These are phyloP conservation scores for Pneumocystis sp. DNA, from an alignment of 1,139 yeast species.

Conservation along the genomic window DNA sequence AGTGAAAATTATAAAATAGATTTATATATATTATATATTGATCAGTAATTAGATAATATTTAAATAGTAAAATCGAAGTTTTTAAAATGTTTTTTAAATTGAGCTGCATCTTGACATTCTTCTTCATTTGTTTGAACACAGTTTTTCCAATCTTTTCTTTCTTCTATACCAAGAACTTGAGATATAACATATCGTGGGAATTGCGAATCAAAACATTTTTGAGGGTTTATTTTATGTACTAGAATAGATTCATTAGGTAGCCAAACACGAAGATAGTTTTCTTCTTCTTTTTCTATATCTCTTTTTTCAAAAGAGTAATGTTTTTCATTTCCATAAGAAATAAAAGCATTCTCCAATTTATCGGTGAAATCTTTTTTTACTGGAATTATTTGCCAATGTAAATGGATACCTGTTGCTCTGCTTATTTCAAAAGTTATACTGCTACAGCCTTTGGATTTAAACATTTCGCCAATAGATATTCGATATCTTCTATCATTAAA, in stretches of 20 bases:
- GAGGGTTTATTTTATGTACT: slow-evolving; percentile 17
- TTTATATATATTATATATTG: neutral
- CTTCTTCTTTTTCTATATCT: slow-evolving; percentile 3
- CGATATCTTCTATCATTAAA: slow-evolving; percentile 9
- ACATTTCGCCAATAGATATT: slow-evolving; percentile 15
- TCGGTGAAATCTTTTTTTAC: slow-evolving; percentile 16
- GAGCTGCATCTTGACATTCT: slow-evolving; percentile 48
- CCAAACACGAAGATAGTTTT: slow-evolving; percentile 15
- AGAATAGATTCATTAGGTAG: slow-evolving; percentile 11
- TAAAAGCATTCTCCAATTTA: slow-evolving; percentile 15
- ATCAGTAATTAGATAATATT: neutral
- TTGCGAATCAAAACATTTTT: slow-evolving; percentile 42
- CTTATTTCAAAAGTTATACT: slow-evolving; percentile 23
- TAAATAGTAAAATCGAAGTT: slow-evolving; percentile 29
- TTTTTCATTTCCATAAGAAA: slow-evolving; percentile 16
- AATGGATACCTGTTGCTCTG: slow-evolving; percentile 23
- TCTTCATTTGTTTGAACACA: slow-evolving; percentile 45
- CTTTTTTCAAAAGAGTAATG: slow-evolving; percentile 8
- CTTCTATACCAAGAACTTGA: slow-evolving; percentile 40
- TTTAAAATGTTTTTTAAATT: slow-evolving; percentile 38
- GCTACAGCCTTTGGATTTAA: slow-evolving; percentile 15
- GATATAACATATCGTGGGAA: slow-evolving; percentile 69
- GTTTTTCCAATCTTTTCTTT: slow-evolving; percentile 57
- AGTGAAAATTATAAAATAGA: neutral
- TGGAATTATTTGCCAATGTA: slow-evolving; percentile 25